Evolutionary conservation across 768 basidiomycete genomes (phyloP).

Genomic region (Leccinum obscurum): DNA sequence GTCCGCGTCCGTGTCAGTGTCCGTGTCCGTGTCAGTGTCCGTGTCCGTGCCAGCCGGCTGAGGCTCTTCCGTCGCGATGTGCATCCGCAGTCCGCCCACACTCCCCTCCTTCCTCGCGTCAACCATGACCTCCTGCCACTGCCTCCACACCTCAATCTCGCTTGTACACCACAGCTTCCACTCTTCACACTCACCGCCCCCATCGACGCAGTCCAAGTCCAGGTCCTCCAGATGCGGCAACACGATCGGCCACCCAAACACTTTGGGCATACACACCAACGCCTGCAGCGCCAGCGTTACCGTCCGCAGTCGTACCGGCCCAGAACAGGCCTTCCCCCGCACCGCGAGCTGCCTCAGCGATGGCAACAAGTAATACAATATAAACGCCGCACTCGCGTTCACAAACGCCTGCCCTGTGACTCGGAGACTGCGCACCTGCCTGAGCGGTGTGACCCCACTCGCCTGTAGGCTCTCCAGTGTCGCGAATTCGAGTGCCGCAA

Average conservation of each 20-base stretch:
- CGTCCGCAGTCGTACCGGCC: conserved; percentile 11
- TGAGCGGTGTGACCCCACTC: conserved; percentile 8
- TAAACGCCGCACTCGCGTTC: conserved; percentile 16
- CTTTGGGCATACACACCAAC: conserved; percentile 6
- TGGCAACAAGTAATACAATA: conserved; percentile 19
- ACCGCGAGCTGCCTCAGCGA: conserved; percentile 8
- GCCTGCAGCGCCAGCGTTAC: conserved; percentile 17
- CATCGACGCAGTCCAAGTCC: conserved; percentile 15
- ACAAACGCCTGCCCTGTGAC: conserved; percentile 13
- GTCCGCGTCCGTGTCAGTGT: no score
- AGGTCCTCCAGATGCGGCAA: conserved; percentile 16
- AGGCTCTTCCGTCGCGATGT: neutral
- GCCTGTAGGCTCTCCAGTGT: conserved; percentile 5
- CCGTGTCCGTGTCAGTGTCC: no score
- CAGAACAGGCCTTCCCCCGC: conserved; percentile 16
- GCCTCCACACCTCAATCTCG: conserved; percentile 17
- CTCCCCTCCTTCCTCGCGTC: neutral
- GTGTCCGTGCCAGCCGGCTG: no score
- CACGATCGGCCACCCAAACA: conserved; percentile 8
- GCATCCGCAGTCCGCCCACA: neutral
- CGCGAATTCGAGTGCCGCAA: conserved; percentile 11
- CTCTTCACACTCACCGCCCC: neutral
- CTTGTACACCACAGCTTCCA: conserved; percentile 11
- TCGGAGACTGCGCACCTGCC: conserved; percentile 12
- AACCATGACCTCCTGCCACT: conserved; percentile 1